phyloP scores from a whole-genome alignment of 202 grass and related monocot genomes.

The Schoenoplectus triqueter region DNA sequence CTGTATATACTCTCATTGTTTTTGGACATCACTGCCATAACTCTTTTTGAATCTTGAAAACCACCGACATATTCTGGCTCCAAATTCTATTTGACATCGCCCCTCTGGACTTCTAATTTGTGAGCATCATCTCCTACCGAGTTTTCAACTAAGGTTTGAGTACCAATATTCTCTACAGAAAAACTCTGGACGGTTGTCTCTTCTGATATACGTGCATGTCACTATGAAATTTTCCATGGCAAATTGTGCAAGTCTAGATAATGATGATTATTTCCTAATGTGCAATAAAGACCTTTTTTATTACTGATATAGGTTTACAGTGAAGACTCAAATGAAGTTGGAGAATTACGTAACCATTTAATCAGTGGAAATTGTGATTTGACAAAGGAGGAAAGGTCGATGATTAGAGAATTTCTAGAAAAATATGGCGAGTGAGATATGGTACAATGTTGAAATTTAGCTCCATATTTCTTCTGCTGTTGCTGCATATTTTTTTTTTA shows the following conservation, averaged over 20 bases:
- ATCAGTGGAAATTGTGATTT: slow-evolving; percentile 55
- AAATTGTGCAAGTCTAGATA: background rate
- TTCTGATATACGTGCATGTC: background rate
- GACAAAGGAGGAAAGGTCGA: slow-evolving; percentile 65
- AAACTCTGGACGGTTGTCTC: background rate
- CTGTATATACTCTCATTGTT: background rate
- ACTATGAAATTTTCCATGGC: background rate
- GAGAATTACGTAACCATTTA: slow-evolving; percentile 57
- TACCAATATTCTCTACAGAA: background rate
- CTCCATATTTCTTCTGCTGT: background rate
- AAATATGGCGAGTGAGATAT: slow-evolving; percentile 41
- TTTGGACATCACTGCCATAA: background rate
- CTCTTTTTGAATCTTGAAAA: background rate
- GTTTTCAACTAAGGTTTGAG: background rate
- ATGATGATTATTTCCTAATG: background rate
- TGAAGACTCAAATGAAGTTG: slow-evolving; percentile 52
- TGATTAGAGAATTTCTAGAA: slow-evolving; percentile 74
- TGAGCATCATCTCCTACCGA: background rate
- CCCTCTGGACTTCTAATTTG: background rate
- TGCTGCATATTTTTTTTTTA: background rate
- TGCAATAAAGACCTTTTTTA: background rate
- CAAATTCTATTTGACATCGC: background rate
- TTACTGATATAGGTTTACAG: slow-evolving; percentile 55
- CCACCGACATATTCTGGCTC: background rate
- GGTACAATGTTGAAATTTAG: slow-evolving; percentile 14